phyloP scores from a whole-genome alignment of 495 filamentous ascomycete genomes.

The Penicillium arizonense region DNA sequence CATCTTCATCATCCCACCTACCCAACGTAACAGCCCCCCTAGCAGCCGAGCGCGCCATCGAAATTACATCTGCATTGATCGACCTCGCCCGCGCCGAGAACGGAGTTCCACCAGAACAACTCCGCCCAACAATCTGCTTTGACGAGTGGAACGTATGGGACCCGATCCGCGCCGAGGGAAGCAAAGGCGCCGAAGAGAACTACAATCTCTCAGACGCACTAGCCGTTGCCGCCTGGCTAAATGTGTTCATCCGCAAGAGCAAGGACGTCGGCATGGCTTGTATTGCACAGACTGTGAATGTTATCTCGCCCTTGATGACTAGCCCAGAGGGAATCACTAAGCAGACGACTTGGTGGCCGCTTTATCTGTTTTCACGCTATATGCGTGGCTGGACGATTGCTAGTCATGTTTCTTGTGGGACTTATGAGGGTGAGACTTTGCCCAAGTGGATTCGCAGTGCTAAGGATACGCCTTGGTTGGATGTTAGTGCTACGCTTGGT shows the following conservation, averaged over 20 bases:
- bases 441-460: constrained; percentile 63
- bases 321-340: constrained; percentile 58
- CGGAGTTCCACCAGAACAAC: constrained; percentile 52
- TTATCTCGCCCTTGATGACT: constrained; percentile 76
- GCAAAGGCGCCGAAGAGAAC: constrained; percentile 63
- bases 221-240: constrained; percentile 71
- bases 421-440: constrained; percentile 62
- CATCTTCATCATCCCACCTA: constrained; percentile 51
- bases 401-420: constrained; percentile 55
- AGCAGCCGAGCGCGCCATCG: constrained; percentile 70
- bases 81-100: constrained; percentile 75
- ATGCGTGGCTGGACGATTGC: constrained; percentile 71
- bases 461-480: constrained; percentile 67
- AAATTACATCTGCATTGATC: constrained; percentile 64
- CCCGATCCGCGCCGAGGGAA: constrained; percentile 66
- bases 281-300: constrained; percentile 77
- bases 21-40: constrained; percentile 66
- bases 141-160: constrained; percentile 91
- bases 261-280: constrained; percentile 74
- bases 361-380: constrained; percentile 67
- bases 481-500: constrained; percentile 63
- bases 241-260: constrained; percentile 77
- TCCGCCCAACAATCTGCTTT: constrained; percentile 69
- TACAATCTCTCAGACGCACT: constrained; percentile 77
- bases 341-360: constrained; percentile 78